Base-by-base conservation (phyloP, 768 basidiomycete species). In the Obba rivulosa region DNA sequence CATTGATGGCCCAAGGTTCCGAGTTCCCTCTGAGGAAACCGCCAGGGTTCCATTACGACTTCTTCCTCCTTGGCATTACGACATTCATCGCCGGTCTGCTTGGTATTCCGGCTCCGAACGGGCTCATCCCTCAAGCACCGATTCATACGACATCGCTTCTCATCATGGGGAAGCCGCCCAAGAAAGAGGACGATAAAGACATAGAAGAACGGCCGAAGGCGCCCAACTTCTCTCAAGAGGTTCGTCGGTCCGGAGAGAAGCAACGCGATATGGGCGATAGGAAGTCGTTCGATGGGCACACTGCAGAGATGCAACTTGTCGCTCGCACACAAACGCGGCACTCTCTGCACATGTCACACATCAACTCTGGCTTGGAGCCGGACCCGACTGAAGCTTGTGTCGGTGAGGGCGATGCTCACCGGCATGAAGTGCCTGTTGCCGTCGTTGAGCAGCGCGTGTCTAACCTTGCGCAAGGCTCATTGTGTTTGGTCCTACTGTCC, bases 381-480 rank as follows among this genome's bases (percentile, higher is more conserved):
- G 62, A 64, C 8, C 59, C 43, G 3, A 60, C 62, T 0, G 57
- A 51, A 22, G 46, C 54, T 8, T 48, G 52, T 4, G 60, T 61
- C 21, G 62, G 62, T 2, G 58, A 58, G 21, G 55, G 42, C 13
- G 57, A 52, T 36, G 58, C 40, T 43, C 51, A 62, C 16, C 53
- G 56, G 25, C 66, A 58, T 38, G 82, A 85, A 58, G 72, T 80
- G 0, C 83, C 86, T 1, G 55, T 88, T 8, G 78, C 78, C 0
- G 87, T 96, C 1, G 87, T 96, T 3, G 93, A 97, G 62, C 93
- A 96, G 66, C 77, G 93, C n/a, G 81, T 91, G 10, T 94, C 91
- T 8, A 94, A 96, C 62, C 74, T 96, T 17, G 85, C 82, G 0
- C 88, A 96, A 64, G 91, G 94, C 18, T 66, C 79, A 11, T 66